These are phyloP conservation scores for Melanomma pulvis-pyrius DNA, from an alignment of 495 filamentous ascomycete species.

Conservation along the genomic window DNA sequence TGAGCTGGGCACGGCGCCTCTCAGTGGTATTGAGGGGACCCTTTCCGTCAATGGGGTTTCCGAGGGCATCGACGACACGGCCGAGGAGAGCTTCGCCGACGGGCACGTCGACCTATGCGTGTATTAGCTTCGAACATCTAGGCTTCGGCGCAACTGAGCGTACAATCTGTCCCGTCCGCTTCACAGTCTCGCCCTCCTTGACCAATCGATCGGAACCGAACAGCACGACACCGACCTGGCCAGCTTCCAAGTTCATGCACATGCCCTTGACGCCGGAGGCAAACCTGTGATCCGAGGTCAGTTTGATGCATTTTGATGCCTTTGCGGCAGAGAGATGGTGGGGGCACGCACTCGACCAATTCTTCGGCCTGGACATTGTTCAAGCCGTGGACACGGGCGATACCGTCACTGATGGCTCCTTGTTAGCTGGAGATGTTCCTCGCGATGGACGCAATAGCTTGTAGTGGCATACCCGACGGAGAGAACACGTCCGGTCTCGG, in stretches of 20 bases:
- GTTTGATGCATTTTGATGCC: conserved; percentile 29
- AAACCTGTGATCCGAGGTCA: conserved; percentile 66
- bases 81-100: conserved; percentile 91
- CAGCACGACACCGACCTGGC: conserved; percentile 99
- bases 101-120: conserved; percentile 85
- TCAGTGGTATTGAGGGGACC: conserved; percentile 88
- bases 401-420: conserved; percentile 82
- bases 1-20: conserved; percentile 96
- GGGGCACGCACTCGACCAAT: conserved; percentile 89
- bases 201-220: conserved; percentile 99
- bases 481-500: conserved; percentile 97
- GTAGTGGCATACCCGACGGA: conserved; percentile 85
- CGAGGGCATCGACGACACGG: conserved; percentile 97
- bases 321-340: conserved; percentile 8
- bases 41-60: conserved; percentile 99
- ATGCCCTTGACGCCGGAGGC: conserved; percentile 99
- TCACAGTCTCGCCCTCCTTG: conserved; percentile 99
- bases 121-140: conserved; percentile 33
- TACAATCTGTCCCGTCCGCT: conserved; percentile 99
- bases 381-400: conserved; percentile 99
- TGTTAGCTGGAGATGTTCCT: conserved; percentile 46
- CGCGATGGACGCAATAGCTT: conserved; percentile 31
- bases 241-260: conserved; percentile 99
- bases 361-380: conserved; percentile 99
- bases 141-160: conserved; percentile 46